Evolutionary conservation across 2,329 filamentous ascomycete genomes (phyloP), one percentile per base, ranked within the genome.

Genomic region (Elsinoe necatrix): DNA sequence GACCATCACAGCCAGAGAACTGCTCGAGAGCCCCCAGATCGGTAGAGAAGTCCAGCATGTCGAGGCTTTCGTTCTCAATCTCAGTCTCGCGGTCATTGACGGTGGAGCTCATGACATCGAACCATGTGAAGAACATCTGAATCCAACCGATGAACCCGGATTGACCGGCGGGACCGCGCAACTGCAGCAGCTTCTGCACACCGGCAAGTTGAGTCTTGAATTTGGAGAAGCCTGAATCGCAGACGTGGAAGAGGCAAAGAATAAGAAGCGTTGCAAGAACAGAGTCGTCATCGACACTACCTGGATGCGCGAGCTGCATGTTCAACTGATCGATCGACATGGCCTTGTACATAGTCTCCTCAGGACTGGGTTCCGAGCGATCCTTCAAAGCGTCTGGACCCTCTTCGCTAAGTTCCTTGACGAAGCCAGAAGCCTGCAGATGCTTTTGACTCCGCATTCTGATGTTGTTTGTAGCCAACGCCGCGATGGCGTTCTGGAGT

Each of bases 171-270:
- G 81, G 76, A 61, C 86, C 81, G 58, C 90, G 81, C 73, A 95
- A 81, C 3, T 84, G 81, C 9, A 96, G 79, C 29, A 97, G 83
- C 75, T 95, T 95, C 72, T 90, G 91, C 37, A 96, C 90, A 0
- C 92, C 91, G 0, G 89, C 89, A 65, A 96, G 90, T 68, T 96
- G 92, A 0, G 88, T 93, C 63, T 90, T 88, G 72, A 96, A 96
- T 65, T 92, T 92, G 18, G 89, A 89, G 63, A 96, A 85, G 2
- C 92, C 92, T 0, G 88, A 93, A 70, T 96, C 91, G 60, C 89
- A 93, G 73, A 95, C 90, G 63, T 95, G 87, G 69, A 95, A 95
- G 59, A 96, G 84, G 68, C 90, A 95, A 2, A 96, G 78, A 7
- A 96, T 80, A 37, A 96, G 79, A 34, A 96, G 82, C 3, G 89